Evolutionary conservation across 805 yeast species (phyloP).

Genomic region (Lachancea quebecensis): DNA sequence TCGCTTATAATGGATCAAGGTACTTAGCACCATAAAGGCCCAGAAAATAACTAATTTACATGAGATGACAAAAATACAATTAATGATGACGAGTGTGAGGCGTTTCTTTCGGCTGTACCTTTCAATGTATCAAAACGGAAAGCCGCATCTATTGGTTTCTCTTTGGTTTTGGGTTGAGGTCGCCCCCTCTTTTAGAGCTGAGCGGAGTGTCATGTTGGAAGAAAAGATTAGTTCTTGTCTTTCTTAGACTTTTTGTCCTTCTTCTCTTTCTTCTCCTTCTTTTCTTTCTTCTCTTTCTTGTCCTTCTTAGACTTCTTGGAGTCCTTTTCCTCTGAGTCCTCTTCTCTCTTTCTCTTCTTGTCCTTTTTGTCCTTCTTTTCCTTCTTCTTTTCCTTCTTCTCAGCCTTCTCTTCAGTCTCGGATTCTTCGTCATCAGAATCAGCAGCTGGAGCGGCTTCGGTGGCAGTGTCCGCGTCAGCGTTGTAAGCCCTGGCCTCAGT

Average conservation of each 20-base stretch:
- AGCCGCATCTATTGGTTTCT: neutral
- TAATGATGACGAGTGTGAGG: slow-evolving; percentile 6
- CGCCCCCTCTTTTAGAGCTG: neutral
- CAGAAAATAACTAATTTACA: slow-evolving; percentile 9
- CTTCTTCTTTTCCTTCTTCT: slow-evolving; percentile 31
- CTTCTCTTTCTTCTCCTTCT: slow-evolving; percentile 7
- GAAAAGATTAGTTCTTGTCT: slow-evolving; percentile 3
- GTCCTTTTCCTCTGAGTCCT: slow-evolving; percentile 32
- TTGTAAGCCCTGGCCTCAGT: slow-evolving; percentile 83
- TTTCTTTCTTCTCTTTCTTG: slow-evolving; percentile 30
- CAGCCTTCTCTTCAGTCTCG: slow-evolving; percentile 33
- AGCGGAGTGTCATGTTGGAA: neutral
- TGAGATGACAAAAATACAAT: slow-evolving; percentile 5
- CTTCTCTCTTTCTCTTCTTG: slow-evolving; percentile 26
- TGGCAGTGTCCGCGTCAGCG: slow-evolving; percentile 85
- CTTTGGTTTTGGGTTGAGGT: neutral
- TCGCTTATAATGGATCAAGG: slow-evolving; percentile 3
- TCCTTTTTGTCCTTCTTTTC: slow-evolving; percentile 32
- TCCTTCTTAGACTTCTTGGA: slow-evolving; percentile 30
- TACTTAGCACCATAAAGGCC: slow-evolving; percentile 3
- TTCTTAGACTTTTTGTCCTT: slow-evolving; percentile 6
- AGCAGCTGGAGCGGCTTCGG: slow-evolving; percentile 27
- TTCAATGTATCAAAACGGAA: neutral
- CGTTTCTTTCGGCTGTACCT: neutral
- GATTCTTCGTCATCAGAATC: slow-evolving; percentile 36